A percentile compares a stretch with the other conserved stretches of the same genome.
Conservation (phyloP, 768 basidiomycete species). For the Suillus tomentosus region DNA sequence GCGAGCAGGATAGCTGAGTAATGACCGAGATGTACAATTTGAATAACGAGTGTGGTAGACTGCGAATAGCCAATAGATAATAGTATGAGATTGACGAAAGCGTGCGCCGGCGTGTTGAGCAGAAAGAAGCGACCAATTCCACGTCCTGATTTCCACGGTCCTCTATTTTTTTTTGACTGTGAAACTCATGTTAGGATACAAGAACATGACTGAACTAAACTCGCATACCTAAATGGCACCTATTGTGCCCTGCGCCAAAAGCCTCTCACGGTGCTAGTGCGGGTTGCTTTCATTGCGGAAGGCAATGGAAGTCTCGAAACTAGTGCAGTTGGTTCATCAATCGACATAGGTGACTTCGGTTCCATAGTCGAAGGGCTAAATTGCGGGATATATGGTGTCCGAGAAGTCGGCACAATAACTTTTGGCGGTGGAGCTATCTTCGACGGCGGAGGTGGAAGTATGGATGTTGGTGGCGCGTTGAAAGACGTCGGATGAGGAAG, state of each 20-base stretch:
- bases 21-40: conserved; percentile 3
- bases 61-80: conserved; percentile 12
- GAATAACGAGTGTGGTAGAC: conserved; percentile 7
- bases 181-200: neutral
- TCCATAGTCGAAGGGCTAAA: conserved; percentile 11
- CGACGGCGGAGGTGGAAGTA: conserved; percentile 23
- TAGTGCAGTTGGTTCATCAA: conserved; percentile 6
- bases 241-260: conserved; percentile 33
- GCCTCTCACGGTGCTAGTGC: conserved; percentile 31
- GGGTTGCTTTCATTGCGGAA: conserved; percentile 23
- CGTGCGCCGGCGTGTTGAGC: too few species aligned
- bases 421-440: conserved; percentile 15
- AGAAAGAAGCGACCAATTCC: neutral
- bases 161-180: conserved; percentile 4
- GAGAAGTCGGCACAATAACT: conserved; percentile 13
- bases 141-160: neutral
- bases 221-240: conserved; percentile 15
- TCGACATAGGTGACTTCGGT: conserved; percentile 6
- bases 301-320: conserved; percentile 28
- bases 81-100: conserved; percentile 3
- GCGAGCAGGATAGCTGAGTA: conserved; percentile 17
- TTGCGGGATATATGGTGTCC: neutral
- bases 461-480: conserved; percentile 20
- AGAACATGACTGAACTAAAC: neutral
- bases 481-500: conserved; percentile 8